phyloP scores from a whole-genome alignment of 176 grass and related monocot species.

The barley (Hordeum vulgare) region MorexV3_pseudomolecules_assembly NC_058519.1:578330277-578330776 shows the following conservation, averaged over 20 bases:
- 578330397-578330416: slow-evolving; percentile 66
- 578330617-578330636: neutral
- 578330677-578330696: neutral
- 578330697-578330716: neutral
- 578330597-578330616: neutral
- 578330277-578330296: no score
- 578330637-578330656: neutral
- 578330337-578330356: neutral
- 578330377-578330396: slow-evolving; percentile 27
- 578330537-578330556: neutral
- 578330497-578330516: slow-evolving; percentile 22
- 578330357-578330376: neutral
- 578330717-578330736: neutral
- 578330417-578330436: slow-evolving; percentile 79
- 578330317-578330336: neutral
- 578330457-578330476: slow-evolving; percentile 87
- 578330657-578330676: neutral
- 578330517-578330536: neutral
- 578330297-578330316: no score
- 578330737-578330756: neutral
- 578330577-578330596: neutral
- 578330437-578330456: slow-evolving; percentile 82
- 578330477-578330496: slow-evolving; percentile 51
- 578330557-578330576: neutral
- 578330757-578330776: neutral